These are phyloP conservation scores for Zelopaecilomyces penicillatus DNA, from an alignment of 2,329 filamentous ascomycete species.

Conservation along the genomic window DNA sequence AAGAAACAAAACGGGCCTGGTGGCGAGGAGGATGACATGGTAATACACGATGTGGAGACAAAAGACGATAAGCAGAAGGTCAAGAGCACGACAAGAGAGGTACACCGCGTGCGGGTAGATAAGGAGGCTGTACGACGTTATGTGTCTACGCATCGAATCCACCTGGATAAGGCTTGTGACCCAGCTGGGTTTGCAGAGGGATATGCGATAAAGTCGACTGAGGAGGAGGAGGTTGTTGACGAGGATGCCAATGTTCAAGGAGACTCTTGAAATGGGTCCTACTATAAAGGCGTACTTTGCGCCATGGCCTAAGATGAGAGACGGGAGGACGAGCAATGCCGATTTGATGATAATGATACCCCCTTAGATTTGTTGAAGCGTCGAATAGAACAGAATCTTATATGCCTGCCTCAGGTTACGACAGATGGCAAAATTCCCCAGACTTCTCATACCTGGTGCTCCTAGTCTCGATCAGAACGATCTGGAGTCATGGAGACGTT, in stretches of 20 bases:
- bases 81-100: conserved; percentile 21
- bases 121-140: conserved; percentile 56
- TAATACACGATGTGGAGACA: conserved; percentile 4
- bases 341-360: conserved; percentile 10
- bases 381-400: background rate
- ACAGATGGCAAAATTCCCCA: background rate
- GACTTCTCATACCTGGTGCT: background rate
- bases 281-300: background rate
- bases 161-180: conserved; percentile 59
- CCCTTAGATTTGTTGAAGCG: background rate
- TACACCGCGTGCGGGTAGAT: conserved; percentile 43
- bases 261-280: conserved; percentile 4
- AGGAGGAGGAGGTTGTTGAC: conserved; percentile 19
- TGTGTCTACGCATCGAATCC: conserved; percentile 54
- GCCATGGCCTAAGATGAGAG: background rate
- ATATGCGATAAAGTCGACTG: conserved; percentile 44
- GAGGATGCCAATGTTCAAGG: conserved; percentile 19
- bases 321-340: background rate
- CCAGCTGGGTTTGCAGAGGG: conserved; percentile 65
- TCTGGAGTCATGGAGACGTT: no score
- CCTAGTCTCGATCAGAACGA: background rate
- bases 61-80: conserved; percentile 20
- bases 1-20: conserved; percentile 10
- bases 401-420: background rate
- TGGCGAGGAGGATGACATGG: conserved; percentile 10